Evolutionary conservation across 164 flowering plant genomes (phyloP), one percentile per base, ranked within the genome.

Genomic region (Chloranthus sessilifolius): DNA sequence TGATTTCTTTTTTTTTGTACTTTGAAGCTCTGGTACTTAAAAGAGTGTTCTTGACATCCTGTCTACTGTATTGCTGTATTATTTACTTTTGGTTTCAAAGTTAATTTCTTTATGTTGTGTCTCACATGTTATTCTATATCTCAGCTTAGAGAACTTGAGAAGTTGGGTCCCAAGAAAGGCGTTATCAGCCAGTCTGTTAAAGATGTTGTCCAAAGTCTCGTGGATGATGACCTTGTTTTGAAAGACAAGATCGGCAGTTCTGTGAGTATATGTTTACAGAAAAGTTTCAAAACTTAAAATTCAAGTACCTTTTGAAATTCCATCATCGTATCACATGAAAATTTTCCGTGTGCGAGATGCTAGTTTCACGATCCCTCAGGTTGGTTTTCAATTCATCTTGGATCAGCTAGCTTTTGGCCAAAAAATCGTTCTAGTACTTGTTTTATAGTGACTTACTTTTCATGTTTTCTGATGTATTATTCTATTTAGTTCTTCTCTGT

Each of bases 111-210:
- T 31, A 14, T 30, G 27, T 4, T 37, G 3, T 21, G 28, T 17
- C n/a, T 55, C 24, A 12, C 22, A 3, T 35, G 15, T 2, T 34
- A 4, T 53, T 34, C 16, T 26, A 53, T 12, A 38, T 55, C 63
- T 63, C 79, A 92, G 99, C 99, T 88, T 7, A 88, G 80, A 75
- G 99, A 88, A 62, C 96, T 92, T 54, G 99, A 92, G 77, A 92
- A 88, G 66, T 47, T 72, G 66, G 97, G 97, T 8, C 97, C 99
- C 4, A 82, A 70, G 75, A 92, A 79, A 73, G 99, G 99, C 51
- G 96, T 92, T 7, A 88, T 86, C 60, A 66, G 68, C 61, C 99
- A 88, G 56, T 86, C 99, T 50, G 97, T 92, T 55, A 92, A 92
- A 68, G 99, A 92, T 79, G 99, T 92, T 52, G 59, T 88, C 53